Conservation (phyloP, 768 basidiomycete species). For the Lactarius indigo region DNA sequence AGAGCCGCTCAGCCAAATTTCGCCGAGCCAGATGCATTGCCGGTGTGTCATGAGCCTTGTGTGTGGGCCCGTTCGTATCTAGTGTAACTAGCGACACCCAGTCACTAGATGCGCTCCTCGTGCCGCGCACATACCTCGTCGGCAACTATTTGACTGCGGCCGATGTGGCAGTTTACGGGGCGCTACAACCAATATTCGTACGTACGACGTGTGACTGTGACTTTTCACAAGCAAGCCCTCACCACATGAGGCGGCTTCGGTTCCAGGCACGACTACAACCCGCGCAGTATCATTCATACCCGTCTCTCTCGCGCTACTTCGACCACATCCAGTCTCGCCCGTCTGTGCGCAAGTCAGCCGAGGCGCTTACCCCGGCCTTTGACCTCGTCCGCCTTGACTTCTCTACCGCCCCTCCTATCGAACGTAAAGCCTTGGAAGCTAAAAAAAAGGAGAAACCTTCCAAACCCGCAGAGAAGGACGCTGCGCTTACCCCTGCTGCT, state of each 20-base stretch:
- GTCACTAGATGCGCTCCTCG: slow-evolving; percentile 69
- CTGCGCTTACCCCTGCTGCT: slow-evolving; percentile 28
- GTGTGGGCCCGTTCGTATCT: not conserved
- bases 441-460: slow-evolving; percentile 74
- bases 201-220: slow-evolving; percentile 29
- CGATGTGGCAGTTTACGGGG: slow-evolving; percentile 87
- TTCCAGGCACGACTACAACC: slow-evolving; percentile 65
- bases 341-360: slow-evolving; percentile 55
- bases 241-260: not conserved
- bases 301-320: slow-evolving; percentile 89
- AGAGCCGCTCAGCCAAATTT: slow-evolving; percentile 52
- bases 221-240: not conserved
- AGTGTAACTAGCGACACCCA: slow-evolving; percentile 32
- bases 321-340: slow-evolving; percentile 83
- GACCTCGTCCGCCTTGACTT: slow-evolving; percentile 65
- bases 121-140: slow-evolving; percentile 81
- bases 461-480: slow-evolving; percentile 34
- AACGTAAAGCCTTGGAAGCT: slow-evolving; percentile 65
- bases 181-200: slow-evolving; percentile 81
- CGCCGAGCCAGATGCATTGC: slow-evolving; percentile 43
- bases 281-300: slow-evolving; percentile 71
- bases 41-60: slow-evolving; percentile 36
- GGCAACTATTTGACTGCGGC: slow-evolving; percentile 83
- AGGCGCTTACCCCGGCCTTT: slow-evolving; percentile 50
- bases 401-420: slow-evolving; percentile 65